Evolutionary conservation across 2,329 filamentous ascomycete species (phyloP).

Genomic region (Achaetomium macrosporum): DNA sequence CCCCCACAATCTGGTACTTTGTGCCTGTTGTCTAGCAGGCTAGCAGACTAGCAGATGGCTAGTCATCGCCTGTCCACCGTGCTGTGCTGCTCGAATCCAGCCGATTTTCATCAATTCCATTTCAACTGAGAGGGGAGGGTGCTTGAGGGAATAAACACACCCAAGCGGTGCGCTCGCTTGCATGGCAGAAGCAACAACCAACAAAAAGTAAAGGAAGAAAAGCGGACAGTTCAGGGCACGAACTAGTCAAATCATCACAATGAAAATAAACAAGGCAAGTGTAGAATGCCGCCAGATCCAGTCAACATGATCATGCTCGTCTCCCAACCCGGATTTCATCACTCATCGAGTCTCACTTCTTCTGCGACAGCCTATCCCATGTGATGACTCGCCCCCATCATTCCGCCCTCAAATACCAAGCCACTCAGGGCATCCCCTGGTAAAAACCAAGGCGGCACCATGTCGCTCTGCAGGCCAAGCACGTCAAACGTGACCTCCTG

Average conservation of each 20-base stretch:
- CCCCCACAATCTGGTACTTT: too few species aligned
- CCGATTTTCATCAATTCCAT: too few species aligned
- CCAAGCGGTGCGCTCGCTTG: background rate
- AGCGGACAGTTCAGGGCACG: background rate
- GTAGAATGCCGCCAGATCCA: background rate
- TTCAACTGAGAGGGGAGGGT: background rate
- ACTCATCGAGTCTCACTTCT: background rate
- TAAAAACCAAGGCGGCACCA: conserved; percentile 64
- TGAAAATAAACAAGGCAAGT: background rate
- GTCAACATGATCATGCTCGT: background rate
- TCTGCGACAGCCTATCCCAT: conserved; percentile 10
- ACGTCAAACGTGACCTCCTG: conserved; percentile 71
- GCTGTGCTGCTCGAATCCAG: background rate
- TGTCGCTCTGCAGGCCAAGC: conserved; percentile 55
- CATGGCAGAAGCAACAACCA: background rate
- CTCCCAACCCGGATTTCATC: background rate
- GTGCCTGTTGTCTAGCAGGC: too few species aligned
- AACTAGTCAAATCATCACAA: background rate
- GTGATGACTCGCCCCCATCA: conserved; percentile 12
- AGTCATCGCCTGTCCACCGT: background rate
- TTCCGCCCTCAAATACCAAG: conserved; percentile 39
- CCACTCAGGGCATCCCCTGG: conserved; percentile 58
- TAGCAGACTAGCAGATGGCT: background rate
- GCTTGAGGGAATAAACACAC: too few species aligned
- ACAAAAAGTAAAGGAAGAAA: background rate